Conservation (phyloP, 306 rosid genomes). For the Malus fusca region DNA sequence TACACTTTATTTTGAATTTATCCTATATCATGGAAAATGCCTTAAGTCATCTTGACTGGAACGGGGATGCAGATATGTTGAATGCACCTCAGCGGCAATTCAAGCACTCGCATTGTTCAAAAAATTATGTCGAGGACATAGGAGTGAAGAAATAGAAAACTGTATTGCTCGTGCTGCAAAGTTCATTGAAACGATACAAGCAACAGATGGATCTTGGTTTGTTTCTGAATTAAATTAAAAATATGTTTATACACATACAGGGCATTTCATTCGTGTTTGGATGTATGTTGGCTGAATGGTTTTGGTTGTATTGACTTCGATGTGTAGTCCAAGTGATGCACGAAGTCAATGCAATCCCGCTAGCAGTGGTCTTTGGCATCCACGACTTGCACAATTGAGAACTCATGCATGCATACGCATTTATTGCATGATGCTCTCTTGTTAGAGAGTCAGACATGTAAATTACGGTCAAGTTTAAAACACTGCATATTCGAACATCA, state of each 20-base stretch:
- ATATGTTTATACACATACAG: not conserved
- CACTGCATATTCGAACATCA: no score
- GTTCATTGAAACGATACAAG: conserved; percentile 33
- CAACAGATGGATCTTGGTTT: conserved; percentile 33
- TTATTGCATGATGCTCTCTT: no score
- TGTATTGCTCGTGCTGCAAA: conserved; percentile 22
- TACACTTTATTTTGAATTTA: not conserved
- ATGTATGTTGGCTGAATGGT: no score
- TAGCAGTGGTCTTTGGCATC: no score
- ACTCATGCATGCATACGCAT: no score
- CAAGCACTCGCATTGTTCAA: conserved; percentile 24
- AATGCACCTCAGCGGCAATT: conserved; percentile 34
- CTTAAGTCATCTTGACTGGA: not conserved
- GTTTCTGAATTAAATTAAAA: not conserved
- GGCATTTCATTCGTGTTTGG: no score
- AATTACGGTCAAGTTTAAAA: no score
- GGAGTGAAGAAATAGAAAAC: conserved; percentile 21
- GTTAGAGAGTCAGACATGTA: no score
- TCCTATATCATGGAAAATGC: not conserved
- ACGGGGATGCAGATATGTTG: conserved; percentile 24
- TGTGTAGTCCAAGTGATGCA: no score
- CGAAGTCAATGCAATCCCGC: no score
- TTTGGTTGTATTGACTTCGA: no score
- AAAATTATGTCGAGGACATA: conserved; percentile 22
- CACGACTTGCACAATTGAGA: no score